phyloP scores from a whole-genome alignment of 768 basidiomycete genomes.

The Leccinum truebloodii region DNA sequence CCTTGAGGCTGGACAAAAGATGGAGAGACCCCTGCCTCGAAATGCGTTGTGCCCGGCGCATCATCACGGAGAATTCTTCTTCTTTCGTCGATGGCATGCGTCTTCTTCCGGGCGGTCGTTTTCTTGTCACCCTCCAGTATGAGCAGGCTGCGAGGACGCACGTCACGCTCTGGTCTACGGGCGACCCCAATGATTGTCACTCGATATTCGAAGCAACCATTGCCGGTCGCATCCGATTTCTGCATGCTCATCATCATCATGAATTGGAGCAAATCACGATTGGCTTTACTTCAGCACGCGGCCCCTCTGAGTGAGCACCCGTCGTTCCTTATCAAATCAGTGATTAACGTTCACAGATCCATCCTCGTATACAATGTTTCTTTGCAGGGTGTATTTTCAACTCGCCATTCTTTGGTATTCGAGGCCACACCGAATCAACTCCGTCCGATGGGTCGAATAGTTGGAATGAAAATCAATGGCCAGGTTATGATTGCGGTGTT shows the following conservation, averaged over 20 bases:
- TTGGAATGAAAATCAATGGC: conserved; percentile 23
- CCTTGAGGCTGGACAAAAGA: conserved; percentile 51
- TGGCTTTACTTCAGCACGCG: conserved; percentile 19
- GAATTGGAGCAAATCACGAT: conserved; percentile 23
- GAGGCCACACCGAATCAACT: conserved; percentile 20
- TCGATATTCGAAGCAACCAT: conserved; percentile 33
- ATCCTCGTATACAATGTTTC: conserved; percentile 27
- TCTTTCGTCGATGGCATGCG: conserved; percentile 47
- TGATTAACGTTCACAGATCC: conserved; percentile 15
- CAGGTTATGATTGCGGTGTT: conserved; percentile 23
- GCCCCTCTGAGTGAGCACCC: conserved; percentile 19
- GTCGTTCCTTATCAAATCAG: not conserved
- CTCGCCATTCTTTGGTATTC: conserved; percentile 15
- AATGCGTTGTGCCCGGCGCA: conserved; percentile 38
- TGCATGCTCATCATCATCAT: conserved; percentile 33
- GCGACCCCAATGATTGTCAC: conserved; percentile 28
- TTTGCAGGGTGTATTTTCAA: conserved; percentile 8
- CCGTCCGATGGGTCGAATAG: conserved; percentile 17
- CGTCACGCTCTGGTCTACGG: conserved; percentile 47
- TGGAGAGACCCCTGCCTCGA: conserved; percentile 43
- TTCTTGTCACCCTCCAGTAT: conserved; percentile 48
- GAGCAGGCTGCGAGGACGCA: conserved; percentile 36
- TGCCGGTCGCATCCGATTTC: conserved; percentile 34
- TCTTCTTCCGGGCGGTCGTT: conserved; percentile 47
- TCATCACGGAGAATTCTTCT: conserved; percentile 35